Conservation (phyloP, 257 asterid genomes). For the Fraxinus pennsylvanica region DNA sequence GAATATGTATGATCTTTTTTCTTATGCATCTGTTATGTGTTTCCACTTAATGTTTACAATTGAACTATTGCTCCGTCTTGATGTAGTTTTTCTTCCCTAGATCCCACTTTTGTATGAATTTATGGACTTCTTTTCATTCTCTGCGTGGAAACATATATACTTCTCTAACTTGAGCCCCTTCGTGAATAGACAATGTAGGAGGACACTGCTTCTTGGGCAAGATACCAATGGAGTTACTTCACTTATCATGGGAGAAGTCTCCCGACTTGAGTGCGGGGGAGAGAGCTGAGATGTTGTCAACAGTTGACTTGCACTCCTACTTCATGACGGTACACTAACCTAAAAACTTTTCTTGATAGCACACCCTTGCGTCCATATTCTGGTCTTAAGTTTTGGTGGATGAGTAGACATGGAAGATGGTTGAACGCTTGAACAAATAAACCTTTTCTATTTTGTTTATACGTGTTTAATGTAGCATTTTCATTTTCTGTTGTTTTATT, state of each 20-base stretch:
- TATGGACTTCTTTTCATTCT: conserved; percentile 5
- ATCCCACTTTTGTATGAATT: background rate
- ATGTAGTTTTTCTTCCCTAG: background rate
- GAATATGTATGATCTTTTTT: background rate
- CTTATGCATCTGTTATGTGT: background rate
- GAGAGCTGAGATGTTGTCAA: conserved; percentile 82
- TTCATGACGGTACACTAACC: conserved; percentile 60
- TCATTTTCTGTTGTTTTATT: conserved; percentile 3
- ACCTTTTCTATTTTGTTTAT: background rate
- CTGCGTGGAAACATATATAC: conserved; percentile 4
- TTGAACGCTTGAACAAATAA: background rate
- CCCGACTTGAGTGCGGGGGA: conserved; percentile 73
- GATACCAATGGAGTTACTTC: conserved; percentile 82
- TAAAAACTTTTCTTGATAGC: background rate
- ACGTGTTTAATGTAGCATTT: background rate
- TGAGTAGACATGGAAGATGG: conserved; percentile 12
- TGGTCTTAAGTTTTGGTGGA: conserved; percentile 19
- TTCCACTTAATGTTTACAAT: background rate
- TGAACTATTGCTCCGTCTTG: background rate
- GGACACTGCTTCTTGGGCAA: conserved; percentile 82
- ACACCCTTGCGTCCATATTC: background rate
- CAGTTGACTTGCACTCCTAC: conserved; percentile 81
- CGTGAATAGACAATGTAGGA: conserved; percentile 59
- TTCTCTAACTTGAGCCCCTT: conserved; percentile 27
- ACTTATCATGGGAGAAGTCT: conserved; percentile 81